These are phyloP conservation scores for Papilionanthe hybrid DNA, from an alignment of 116 monocot genomes.

Conservation along the genomic window DNA sequence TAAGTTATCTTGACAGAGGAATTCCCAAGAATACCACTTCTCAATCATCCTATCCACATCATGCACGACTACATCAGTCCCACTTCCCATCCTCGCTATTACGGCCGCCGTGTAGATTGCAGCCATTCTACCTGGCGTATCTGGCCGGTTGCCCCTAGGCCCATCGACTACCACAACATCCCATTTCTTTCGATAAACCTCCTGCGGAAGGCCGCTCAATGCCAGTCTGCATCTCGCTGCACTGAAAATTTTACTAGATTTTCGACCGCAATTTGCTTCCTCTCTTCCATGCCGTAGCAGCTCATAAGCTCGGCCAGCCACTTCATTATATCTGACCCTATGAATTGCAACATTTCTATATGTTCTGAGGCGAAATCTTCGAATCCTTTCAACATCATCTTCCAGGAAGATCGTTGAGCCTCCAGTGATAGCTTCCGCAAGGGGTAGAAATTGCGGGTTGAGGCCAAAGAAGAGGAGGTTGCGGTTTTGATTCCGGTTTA, in stretches of 20 bases:
- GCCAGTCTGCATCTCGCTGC: slow-evolving; percentile 38
- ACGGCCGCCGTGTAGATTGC: slow-evolving; percentile 55
- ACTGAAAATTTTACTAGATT: background rate
- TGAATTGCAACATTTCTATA: slow-evolving; percentile 17
- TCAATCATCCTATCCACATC: slow-evolving; percentile 44
- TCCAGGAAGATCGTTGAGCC: slow-evolving; percentile 50
- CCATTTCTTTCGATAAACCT: slow-evolving; percentile 34
- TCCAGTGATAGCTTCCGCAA: slow-evolving; percentile 21
- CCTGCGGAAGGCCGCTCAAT: slow-evolving; percentile 31
- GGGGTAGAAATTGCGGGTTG: slow-evolving; percentile 29
- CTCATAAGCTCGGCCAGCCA: slow-evolving; percentile 42
- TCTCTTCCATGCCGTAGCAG: slow-evolving; percentile 44
- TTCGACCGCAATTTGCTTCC: slow-evolving; percentile 12
- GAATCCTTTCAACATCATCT: slow-evolving; percentile 28
- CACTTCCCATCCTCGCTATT: slow-evolving; percentile 28
- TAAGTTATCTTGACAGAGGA: slow-evolving; percentile 39
- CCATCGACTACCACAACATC: slow-evolving; percentile 74
- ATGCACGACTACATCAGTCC: slow-evolving; percentile 64
- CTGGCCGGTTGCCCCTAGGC: slow-evolving; percentile 44
- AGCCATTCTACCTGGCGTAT: slow-evolving; percentile 58
- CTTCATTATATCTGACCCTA: slow-evolving; percentile 20
- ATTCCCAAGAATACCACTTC: slow-evolving; percentile 51
- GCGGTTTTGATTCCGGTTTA: slow-evolving; percentile 38
- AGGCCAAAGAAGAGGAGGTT: slow-evolving; percentile 65
- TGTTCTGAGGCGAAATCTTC: background rate